Evolutionary conservation across 768 basidiomycete species (phyloP).

Genomic region (Xerocomellus dryophilus): DNA sequence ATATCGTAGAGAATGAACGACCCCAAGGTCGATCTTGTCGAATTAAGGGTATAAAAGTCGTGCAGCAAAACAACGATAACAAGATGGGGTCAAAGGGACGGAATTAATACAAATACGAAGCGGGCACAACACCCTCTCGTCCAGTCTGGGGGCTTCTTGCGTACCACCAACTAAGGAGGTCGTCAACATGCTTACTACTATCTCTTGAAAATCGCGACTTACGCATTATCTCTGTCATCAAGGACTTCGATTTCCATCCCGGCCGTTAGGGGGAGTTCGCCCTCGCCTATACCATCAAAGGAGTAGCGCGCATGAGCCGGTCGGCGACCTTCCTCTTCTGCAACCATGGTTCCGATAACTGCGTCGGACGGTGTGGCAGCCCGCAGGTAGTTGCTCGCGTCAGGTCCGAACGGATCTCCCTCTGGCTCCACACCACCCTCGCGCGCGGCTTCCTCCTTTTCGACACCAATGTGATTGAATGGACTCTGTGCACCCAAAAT

Average conservation of each 20-base stretch:
- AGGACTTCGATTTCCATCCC: constrained; percentile 74
- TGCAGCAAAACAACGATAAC: constrained; percentile 32
- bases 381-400: constrained; percentile 73
- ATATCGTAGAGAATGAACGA: constrained; percentile 35
- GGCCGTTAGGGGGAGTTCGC: constrained; percentile 66
- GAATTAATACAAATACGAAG: constrained; percentile 81
- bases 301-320: constrained; percentile 80
- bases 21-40: constrained; percentile 37
- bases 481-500: constrained; percentile 58
- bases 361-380: constrained; percentile 81
- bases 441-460: constrained; percentile 53
- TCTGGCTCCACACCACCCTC: constrained; percentile 36
- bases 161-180: constrained; percentile 81
- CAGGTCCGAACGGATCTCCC: constrained; percentile 60
- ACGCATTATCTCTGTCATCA: constrained; percentile 80
- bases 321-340: constrained; percentile 64
- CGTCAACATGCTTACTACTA: constrained; percentile 6
- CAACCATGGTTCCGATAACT: constrained; percentile 53
- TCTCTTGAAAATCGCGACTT: constrained; percentile 29
- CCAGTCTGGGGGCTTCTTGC: constrained; percentile 78
- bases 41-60: constrained; percentile 36
- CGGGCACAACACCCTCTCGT: constrained; percentile 86
- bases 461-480: constrained; percentile 37
- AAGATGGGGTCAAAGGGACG: constrained; percentile 27
- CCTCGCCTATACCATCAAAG: constrained; percentile 75